Evolutionary conservation across 2,329 filamentous ascomycete genomes (phyloP).

Genomic region (Gaeumannomyces sp.): DNA sequence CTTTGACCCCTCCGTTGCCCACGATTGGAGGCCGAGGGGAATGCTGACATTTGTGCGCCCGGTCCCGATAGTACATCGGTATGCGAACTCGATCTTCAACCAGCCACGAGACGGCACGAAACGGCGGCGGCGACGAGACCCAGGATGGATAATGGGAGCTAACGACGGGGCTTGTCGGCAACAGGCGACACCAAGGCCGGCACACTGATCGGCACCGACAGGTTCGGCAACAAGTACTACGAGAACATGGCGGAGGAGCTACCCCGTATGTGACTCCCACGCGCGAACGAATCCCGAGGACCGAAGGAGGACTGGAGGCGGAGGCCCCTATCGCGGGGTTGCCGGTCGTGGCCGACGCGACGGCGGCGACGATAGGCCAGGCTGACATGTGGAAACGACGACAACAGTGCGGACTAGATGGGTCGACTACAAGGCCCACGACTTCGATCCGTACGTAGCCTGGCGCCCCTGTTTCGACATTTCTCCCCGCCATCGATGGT

Average conservation of each 20-base stretch:
- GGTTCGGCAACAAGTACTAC: slow-evolving; percentile 95
- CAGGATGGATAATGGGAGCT: background rate
- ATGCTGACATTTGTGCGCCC: background rate
- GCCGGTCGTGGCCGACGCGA: too few species aligned
- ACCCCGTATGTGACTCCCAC: slow-evolving; percentile 55
- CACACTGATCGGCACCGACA: slow-evolving; percentile 74
- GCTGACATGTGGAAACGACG: background rate
- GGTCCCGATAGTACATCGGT: slow-evolving; percentile 49
- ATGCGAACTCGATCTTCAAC: slow-evolving; percentile 17
- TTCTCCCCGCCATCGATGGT: background rate
- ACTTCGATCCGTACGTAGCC: slow-evolving; percentile 64
- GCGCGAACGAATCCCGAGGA: background rate
- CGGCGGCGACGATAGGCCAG: background rate
- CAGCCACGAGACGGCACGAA: background rate
- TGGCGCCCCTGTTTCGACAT: slow-evolving; percentile 10
- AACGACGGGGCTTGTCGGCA: slow-evolving; percentile 7
- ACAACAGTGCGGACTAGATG: slow-evolving; percentile 80
- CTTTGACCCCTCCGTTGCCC: slow-evolving; percentile 18
- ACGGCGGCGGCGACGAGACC: background rate
- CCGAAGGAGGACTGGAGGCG: too few species aligned
- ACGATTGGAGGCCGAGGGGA: background rate
- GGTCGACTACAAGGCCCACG: slow-evolving; percentile 91
- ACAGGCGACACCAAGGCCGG: slow-evolving; percentile 95
- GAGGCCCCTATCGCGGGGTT: background rate
- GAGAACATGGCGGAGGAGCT: slow-evolving; percentile 95